Evolutionary conservation across 176 grass and related monocot genomes (phyloP), one percentile per base, ranked within the genome.

Genomic region (Hordeum marinum): DNA sequence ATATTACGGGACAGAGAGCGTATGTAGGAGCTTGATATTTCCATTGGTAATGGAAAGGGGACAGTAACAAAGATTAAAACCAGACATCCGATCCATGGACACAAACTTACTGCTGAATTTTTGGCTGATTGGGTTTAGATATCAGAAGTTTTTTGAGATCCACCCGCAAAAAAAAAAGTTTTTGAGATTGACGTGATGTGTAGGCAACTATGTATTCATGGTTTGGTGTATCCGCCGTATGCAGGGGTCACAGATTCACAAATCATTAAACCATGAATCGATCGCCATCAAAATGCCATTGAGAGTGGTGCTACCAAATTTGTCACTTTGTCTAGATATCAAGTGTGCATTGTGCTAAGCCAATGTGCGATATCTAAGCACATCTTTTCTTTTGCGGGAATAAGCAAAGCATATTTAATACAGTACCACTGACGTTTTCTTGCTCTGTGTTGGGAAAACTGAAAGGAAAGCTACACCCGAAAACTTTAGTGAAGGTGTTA

Each of bases 251-350:
- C 14, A 50, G 25, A 46, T 7, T 74, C 71, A 74, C 23, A 46
- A 73, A 29, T 73, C 13, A 74, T 43, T 29, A 50, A 31, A 9
- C 54, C 23, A 80, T 80, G 41, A 81, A 75, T n/a, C 4, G 18
- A 57, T 42, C 34, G 18, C 36, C 23, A 14, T 34, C 42, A 4
- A 27, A 67, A 57, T 75, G 45, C 58, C 86, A 69, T 84, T 15
- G 68, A 84, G 23, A 84, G 21, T 81, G 55, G 15, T 50, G 82
- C 8, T 69, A 11, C 21, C 14, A 60, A 85, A 9, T 89, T 89
- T 85, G 82, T 69, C 50, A 81, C 5, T 89, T 89, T 89, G 82
- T n/a, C n/a, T n/a, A n/a, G n/a, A n/a, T n/a, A n/a, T n/a, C n/a
- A n/a, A n/a, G n/a, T n/a, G n/a, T n/a, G n/a, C n/a, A n/a, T 80